Base-by-base conservation (phyloP, 2,329 filamentous ascomycete species). In the Fusarium pseudocircinatum region DNA sequence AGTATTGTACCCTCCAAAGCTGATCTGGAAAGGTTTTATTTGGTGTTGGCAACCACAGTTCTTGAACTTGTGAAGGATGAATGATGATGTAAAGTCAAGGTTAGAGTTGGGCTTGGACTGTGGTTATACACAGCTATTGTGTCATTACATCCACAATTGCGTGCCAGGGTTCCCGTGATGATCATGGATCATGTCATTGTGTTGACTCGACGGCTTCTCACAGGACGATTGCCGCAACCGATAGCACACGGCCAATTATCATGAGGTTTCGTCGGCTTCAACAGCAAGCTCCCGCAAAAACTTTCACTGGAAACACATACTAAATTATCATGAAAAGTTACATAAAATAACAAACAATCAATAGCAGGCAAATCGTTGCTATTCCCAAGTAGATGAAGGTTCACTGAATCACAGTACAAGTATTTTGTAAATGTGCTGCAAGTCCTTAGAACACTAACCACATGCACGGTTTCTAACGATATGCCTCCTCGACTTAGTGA, bases 151-250 rank as follows among this genome's bases (percentile, higher is more conserved):
- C 36, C 46, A 49, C 49, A 69, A 63, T 63, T 49, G 42, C 36
- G 67, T 70, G 42, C 65, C 59, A 40, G 34, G 22, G 34, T 30
- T 63, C 28, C 64, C 30, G 63, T 18, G 32, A 44, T 57, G 26
- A 42, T 69, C 58, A 34, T 57, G 42, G n/a, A 50, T 57, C 58
- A 57, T 52, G 47, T 63, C 49, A 49, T 39, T 63, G 39, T 26
- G 18, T 63, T 58, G 49, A 57, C 49, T 68, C 34, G 52, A 30
- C 49, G 52, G 24, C 43, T 52, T n/a, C 30, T n/a, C 11, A 49
- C 54, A 46, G 37, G 18, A 40, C 18, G n/a, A 18, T 39, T 37
- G 12, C 32, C 26, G 57, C 22, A 28, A 10, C 22, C 7, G 7
- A 22, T 12, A 11, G 15, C 11, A 26, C 7, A 30, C 8, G 9